Conservation (phyloP, 2,329 filamentous ascomycete genomes). For the Penicillium sp. region DNA sequence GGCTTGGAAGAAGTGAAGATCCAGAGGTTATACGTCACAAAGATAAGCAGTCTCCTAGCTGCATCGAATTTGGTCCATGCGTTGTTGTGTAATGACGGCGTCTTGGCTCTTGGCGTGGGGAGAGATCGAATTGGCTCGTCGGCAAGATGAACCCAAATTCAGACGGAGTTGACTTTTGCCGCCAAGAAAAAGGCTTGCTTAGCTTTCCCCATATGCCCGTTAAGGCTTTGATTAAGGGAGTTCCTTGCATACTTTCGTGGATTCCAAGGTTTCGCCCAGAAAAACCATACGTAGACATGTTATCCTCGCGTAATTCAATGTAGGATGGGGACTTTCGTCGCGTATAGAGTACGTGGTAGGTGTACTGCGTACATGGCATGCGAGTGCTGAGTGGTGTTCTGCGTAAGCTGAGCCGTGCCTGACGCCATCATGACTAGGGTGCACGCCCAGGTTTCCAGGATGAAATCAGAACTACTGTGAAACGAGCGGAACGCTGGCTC, state of each 20-base stretch:
- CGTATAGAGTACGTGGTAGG: neutral
- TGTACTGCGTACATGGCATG: neutral
- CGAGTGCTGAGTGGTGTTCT: neutral
- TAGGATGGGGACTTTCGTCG: neutral
- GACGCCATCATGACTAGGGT: neutral
- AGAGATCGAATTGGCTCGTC: slow-evolving; percentile 9
- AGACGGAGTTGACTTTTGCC: slow-evolving; percentile 3
- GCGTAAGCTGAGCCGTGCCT: neutral
- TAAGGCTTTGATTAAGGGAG: neutral
- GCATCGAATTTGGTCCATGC: slow-evolving; percentile 11
- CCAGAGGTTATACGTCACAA: slow-evolving; percentile 10
- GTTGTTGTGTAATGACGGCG: neutral
- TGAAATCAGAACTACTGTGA: neutral
- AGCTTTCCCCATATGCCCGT: neutral
- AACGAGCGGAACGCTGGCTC: neutral
- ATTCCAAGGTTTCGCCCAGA: slow-evolving; percentile 1
- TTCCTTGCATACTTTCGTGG: neutral
- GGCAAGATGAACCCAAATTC: slow-evolving; percentile 6
- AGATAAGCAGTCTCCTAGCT: slow-evolving; percentile 11
- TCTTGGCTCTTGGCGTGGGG: slow-evolving; percentile 20
- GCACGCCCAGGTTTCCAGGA: neutral
- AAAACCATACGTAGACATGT: neutral
- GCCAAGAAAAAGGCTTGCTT: neutral
- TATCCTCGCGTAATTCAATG: neutral
- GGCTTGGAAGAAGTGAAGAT: neutral